phyloP scores from a whole-genome alignment of 352 stramenopile genomes.

The Globisporangium nagaii region DNA sequence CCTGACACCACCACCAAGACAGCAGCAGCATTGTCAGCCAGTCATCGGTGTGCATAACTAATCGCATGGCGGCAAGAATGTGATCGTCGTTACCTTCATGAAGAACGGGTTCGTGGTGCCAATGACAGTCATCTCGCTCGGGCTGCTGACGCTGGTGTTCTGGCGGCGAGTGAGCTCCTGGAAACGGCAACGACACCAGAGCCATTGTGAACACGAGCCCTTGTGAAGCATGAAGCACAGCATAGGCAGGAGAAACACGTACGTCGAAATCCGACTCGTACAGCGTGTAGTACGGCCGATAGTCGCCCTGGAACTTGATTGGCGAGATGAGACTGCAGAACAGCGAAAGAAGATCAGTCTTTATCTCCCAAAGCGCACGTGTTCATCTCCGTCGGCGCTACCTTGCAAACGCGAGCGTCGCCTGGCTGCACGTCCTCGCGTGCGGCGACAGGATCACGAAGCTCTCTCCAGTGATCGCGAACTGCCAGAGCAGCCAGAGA shows the following conservation, averaged over 20 bases:
- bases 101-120: conserved; percentile 88
- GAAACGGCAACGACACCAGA: background rate
- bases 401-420: conserved; percentile 74
- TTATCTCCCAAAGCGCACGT: background rate
- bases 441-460: conserved; percentile 75
- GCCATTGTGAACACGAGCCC: background rate
- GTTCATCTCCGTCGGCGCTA: conserved; percentile 15
- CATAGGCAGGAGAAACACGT: conserved; percentile 1
- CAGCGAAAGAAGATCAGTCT: background rate
- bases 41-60: background rate
- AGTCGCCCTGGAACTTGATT: conserved; percentile 76
- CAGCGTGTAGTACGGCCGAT: conserved; percentile 80
- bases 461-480: conserved; percentile 80
- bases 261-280: conserved; percentile 86
- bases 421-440: conserved; percentile 76
- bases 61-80: background rate
- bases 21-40: background rate
- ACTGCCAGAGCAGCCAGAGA: conserved; percentile 82
- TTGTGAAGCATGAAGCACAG: background rate
- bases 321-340: conserved; percentile 69
- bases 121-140: conserved; percentile 53
- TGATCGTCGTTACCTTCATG: conserved; percentile 48
- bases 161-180: conserved; percentile 53
- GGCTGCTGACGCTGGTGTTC: conserved; percentile 38
- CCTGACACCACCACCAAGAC: conserved; percentile 16